A percentile compares a stretch with the other conserved stretches of the same genome.
Evolutionary conservation across 2,329 filamentous ascomycete genomes (phyloP).

Genomic region (Trichoderma simmonsii): DNA sequence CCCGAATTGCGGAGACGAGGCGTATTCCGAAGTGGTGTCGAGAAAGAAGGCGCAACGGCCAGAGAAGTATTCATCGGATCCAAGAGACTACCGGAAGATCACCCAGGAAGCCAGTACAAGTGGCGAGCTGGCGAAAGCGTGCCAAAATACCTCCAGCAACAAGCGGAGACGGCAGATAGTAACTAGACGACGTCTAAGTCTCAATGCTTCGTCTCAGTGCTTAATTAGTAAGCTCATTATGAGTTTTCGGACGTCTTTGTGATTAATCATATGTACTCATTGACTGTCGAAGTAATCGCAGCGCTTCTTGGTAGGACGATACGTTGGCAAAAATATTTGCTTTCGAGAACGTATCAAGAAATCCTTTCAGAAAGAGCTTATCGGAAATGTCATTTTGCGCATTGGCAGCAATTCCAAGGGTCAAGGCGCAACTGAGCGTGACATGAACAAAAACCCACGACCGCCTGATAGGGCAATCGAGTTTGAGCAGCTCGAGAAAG

Average conservation of each 20-base stretch:
- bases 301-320: neutral
- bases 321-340: constrained; percentile 3
- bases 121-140: constrained; percentile 17
- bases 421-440: neutral
- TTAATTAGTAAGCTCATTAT: neutral
- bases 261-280: neutral
- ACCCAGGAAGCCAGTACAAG: constrained; percentile 19
- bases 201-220: neutral
- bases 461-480: neutral
- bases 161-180: neutral
- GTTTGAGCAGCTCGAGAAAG: neutral
- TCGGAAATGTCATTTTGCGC: neutral
- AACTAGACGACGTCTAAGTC: neutral
- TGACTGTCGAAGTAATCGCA: neutral
- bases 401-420: neutral
- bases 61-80: constrained; percentile 22
- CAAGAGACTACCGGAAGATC: constrained; percentile 19
- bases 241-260: neutral
- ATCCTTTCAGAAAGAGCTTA: neutral
- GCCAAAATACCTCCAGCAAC: neutral
- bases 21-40: constrained; percentile 15
- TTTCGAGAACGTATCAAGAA: neutral
- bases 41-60: constrained; percentile 20
- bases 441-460: constrained; percentile 1
- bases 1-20: constrained; percentile 52